Conservation (phyloP, 2,329 filamentous ascomycete species). For the Penicillium crustosum region DNA sequence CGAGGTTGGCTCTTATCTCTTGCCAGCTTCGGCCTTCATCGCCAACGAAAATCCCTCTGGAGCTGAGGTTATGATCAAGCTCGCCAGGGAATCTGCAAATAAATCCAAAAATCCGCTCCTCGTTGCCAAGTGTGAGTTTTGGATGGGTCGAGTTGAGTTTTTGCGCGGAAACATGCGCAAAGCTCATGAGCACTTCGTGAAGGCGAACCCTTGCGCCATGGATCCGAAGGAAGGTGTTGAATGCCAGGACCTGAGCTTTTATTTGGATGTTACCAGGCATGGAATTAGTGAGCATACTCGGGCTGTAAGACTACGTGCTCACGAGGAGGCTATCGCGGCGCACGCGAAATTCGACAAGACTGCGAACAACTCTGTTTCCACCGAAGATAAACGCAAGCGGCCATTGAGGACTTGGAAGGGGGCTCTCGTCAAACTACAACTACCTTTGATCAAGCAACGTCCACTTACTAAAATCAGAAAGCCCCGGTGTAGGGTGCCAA, state of each 20-base stretch:
- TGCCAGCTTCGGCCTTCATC: background rate
- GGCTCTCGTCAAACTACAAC: background rate
- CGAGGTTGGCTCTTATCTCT: background rate
- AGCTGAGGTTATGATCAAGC: conserved; percentile 8
- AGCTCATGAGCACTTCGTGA: conserved; percentile 21
- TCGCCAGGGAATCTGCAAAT: conserved; percentile 12
- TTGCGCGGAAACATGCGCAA: conserved; percentile 11
- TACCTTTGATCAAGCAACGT: background rate
- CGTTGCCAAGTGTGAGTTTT: conserved; percentile 27
- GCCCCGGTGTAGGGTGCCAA: background rate
- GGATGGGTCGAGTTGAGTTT: conserved; percentile 29
- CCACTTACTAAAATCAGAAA: background rate
- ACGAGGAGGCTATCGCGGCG: background rate
- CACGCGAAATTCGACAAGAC: background rate
- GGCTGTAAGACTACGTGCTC: background rate
- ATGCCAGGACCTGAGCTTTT: conserved; percentile 17
- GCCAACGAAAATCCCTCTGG: background rate
- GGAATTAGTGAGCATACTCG: conserved; percentile 4
- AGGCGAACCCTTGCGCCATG: conserved; percentile 20
- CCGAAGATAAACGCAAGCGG: background rate
- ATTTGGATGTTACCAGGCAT: conserved; percentile 1
- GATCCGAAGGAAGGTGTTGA: conserved; percentile 15
- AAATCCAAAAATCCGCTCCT: conserved; percentile 1
- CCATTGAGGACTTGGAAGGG: background rate
- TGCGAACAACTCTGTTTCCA: background rate